Base-by-base conservation (phyloP, 495 filamentous ascomycete species). In the Lophium mytilinum region DNA sequence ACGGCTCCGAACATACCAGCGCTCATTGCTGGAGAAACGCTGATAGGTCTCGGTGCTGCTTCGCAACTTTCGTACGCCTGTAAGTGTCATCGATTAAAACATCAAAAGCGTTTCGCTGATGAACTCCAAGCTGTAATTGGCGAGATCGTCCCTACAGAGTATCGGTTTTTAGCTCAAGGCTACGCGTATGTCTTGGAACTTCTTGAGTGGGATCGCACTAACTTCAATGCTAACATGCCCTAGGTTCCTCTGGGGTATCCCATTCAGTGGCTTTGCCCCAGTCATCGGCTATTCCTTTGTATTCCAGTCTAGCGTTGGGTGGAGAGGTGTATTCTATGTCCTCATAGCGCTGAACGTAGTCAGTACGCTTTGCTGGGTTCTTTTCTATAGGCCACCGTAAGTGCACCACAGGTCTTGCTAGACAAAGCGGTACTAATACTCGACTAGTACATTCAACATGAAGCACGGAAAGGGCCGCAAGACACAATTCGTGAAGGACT, bases 321-420 rank as follows among this genome's bases (percentile, higher is more conserved):
- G 63, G 61, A 50, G 61, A 56, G 55, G 65, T 4, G 52, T 58
- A 12, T 71, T 66, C 60, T 70, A 65, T 43, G 58, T 70, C 39
- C 64, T 63, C 33, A 65, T 69, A 41, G 70, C 68, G 12, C 62
- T 67, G 52, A 64, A 67, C 36, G 55, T 43, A 19, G 35, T 67
- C 18, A 58, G 55, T n/a, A 62, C 68, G 6, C 49, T 64, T 40
- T 61, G 57, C 17, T 66, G 61, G 52, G 53, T 47, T 21, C 42
- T 67, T 19, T 68, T 70, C 58, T 72, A 71, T 61, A 61, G 60
- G 33, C 70, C 70, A 14, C 69, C 70, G n/a, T 47, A 57, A 4
- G 43, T 21, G 18, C 18, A 5, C 21, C 21, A 11, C 21, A 10
- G 3, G n/a, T 47, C 18, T n/a, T 18, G 10, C 15, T n/a, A 18